phyloP scores from a whole-genome alignment of 1,284 basidiomycete species.

The Cryptococcus sp. region DNA sequence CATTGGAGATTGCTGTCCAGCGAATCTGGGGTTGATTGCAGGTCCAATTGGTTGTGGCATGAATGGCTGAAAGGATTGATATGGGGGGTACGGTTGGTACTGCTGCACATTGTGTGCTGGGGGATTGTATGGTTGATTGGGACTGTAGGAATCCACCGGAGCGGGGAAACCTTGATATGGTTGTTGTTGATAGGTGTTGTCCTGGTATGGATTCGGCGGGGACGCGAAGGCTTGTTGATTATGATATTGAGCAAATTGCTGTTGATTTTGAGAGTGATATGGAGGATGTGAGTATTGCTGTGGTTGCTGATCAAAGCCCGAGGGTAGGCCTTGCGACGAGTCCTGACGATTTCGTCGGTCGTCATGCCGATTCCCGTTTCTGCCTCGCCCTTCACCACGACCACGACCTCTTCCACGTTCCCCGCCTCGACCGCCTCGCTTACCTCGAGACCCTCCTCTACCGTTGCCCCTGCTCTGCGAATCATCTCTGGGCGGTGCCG shows the following conservation, averaged over 20 bases:
- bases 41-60: slow-evolving; percentile 18
- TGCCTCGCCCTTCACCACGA: slow-evolving; percentile 9
- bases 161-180: slow-evolving; percentile 2
- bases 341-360: slow-evolving; percentile 1
- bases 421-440: slow-evolving; percentile 20
- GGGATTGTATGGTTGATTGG: slow-evolving; percentile 3
- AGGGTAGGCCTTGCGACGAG: neutral
- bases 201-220: slow-evolving; percentile 5
- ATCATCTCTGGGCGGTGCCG: neutral
- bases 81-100: neutral
- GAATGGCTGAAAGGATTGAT: slow-evolving; percentile 2
- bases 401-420: slow-evolving; percentile 26
- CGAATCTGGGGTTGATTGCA: slow-evolving; percentile 46
- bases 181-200: slow-evolving; percentile 11
- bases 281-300: slow-evolving; percentile 1
- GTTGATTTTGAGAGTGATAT: neutral
- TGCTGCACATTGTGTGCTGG: slow-evolving; percentile 5
- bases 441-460: slow-evolving; percentile 14
- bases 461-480: slow-evolving; percentile 4
- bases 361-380: neutral
- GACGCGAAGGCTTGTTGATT: slow-evolving; percentile 1
- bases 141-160: neutral
- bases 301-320: neutral
- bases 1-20: slow-evolving; percentile 23
- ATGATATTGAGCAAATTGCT: neutral